Conservation (phyloP, 257 asterid genomes). For the Gentiana straminea region DNA sequence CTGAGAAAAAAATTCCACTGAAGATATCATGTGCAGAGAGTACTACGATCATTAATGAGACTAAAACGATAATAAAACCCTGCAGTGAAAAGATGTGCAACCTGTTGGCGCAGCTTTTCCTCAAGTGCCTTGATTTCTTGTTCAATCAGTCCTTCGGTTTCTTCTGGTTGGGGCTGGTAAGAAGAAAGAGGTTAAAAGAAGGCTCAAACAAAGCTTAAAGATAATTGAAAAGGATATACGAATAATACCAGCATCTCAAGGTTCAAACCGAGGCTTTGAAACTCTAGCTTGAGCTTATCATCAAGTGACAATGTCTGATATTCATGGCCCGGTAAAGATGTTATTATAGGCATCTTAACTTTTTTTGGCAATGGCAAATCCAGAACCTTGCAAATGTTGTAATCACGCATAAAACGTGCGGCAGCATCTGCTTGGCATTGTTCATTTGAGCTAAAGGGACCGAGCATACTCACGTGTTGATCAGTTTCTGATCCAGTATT, state of each 20-base stretch:
- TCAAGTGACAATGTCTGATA: conserved; percentile 6
- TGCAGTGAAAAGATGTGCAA: not conserved
- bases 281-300: conserved; percentile 10
- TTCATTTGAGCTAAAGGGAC: conserved; percentile 4
- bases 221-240: not conserved
- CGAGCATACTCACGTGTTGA: not conserved
- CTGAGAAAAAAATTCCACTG: too few relatives aligned
- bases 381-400: not conserved
- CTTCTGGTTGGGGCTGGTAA: conserved; percentile 7
- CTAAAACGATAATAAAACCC: not conserved
- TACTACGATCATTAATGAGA: not conserved
- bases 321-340: not conserved
- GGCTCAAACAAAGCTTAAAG: too few relatives aligned
- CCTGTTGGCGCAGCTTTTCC: conserved; percentile 8
- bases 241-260: conserved; percentile 4
- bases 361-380: not conserved
- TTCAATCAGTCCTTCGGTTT: conserved; percentile 3
- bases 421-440: conserved; percentile 2
- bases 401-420: not conserved
- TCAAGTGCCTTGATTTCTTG: conserved; percentile 9
- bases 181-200: too few relatives aligned
- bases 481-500: conserved; percentile 3
- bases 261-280: conserved; percentile 7
- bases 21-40: not conserved
- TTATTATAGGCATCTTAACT: not conserved